Conservation (phyloP, 371 early-diverging fungal genomes). For the Dentiscutata heterogama region DNA sequence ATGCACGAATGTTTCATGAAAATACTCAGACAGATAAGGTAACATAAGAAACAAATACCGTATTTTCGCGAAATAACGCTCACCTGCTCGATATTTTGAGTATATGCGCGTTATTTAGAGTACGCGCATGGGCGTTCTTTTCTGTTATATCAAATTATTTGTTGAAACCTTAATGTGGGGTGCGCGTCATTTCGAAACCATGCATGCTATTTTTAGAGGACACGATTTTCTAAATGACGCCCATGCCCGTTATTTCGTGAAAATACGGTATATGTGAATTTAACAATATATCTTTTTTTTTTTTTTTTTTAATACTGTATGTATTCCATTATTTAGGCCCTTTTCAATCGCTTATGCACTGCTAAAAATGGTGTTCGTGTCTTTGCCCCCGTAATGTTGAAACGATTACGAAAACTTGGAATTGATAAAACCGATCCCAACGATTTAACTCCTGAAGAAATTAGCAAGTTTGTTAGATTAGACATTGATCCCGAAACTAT, state of each 20-base stretch:
- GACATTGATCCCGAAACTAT: constrained; percentile 94
- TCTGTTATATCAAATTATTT: no score
- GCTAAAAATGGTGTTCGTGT: constrained; percentile 82
- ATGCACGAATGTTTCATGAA: constrained; percentile 98
- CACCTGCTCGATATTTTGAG: no score
- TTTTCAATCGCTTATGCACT: constrained; percentile 92
- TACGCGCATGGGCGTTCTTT: no score
- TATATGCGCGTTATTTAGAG: no score
- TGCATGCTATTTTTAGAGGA: no score
- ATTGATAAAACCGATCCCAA: constrained; percentile 83
- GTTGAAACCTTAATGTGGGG: no score
- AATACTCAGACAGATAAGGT: constrained; percentile 84
- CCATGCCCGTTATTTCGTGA: no score
- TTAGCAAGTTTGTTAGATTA: constrained; percentile 82
- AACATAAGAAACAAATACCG: not conserved
- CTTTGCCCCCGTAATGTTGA: constrained; percentile 89
- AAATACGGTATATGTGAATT: not conserved
- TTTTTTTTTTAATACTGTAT: not conserved
- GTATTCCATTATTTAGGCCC: constrained; percentile 55
- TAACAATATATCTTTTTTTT: not conserved
- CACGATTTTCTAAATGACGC: no score
- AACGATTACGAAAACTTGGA: constrained; percentile 84
- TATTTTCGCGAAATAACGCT: no score
- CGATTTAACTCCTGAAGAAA: constrained; percentile 84
- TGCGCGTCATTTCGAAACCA: no score